A percentile compares a stretch with the other conserved stretches of the same genome.
These are phyloP conservation scores for Fusarium nygamai DNA, from an alignment of 2,329 filamentous ascomycete species.

Conservation along the genomic window DNA sequence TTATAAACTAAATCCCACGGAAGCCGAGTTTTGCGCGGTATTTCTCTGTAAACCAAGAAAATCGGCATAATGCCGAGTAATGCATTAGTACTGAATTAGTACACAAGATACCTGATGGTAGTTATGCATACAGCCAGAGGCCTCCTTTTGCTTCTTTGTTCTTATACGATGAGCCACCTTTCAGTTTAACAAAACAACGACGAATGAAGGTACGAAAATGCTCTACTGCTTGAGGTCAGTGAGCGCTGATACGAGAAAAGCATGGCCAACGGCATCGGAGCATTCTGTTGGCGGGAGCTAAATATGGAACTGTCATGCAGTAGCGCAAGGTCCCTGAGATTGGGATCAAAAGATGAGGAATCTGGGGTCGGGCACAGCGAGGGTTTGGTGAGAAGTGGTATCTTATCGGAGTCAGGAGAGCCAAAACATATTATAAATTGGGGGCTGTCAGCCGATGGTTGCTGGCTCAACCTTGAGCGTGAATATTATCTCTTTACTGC, in stretches of 20 bases:
- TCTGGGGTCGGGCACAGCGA: constrained; percentile 9
- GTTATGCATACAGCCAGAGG: neutral
- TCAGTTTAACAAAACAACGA: neutral
- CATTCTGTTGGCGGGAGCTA: constrained; percentile 30
- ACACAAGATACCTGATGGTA: neutral
- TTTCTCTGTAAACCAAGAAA: neutral
- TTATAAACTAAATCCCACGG: neutral
- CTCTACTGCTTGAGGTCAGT: neutral
- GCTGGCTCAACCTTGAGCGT: neutral
- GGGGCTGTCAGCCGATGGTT: neutral
- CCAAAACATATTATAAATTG: neutral
- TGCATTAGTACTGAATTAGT: neutral
- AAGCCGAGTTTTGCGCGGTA: constrained; percentile 2
- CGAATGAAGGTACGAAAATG: neutral
- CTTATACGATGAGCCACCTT: neutral
- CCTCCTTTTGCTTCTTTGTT: neutral
- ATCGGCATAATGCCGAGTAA: neutral
- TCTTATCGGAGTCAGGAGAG: neutral
- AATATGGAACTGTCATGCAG: constrained; percentile 38
- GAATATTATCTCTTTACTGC: neutral
- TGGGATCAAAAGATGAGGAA: constrained; percentile 10
- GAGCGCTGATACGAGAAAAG: constrained; percentile 8
- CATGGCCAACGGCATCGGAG: constrained; percentile 7
- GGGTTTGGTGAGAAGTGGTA: neutral
- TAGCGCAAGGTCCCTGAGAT: constrained; percentile 26